phyloP scores from a whole-genome alignment of 805 yeast species.

The Wickerhamiella kurtzmanii region DNA sequence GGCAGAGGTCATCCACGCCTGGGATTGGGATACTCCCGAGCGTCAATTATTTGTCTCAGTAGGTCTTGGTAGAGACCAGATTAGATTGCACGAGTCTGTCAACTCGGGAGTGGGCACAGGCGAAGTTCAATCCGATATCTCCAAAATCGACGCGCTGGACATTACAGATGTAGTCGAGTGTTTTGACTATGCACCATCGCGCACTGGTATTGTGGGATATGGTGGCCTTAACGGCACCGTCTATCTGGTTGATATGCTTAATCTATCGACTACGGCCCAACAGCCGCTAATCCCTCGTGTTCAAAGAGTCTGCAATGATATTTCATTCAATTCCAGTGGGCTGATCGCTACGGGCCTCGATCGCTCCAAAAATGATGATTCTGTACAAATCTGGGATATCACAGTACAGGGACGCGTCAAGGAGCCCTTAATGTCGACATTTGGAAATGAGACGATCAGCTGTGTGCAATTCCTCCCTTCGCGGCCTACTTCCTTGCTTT shows the following conservation, averaged over 20 bases:
- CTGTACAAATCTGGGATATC: conserved; percentile 70
- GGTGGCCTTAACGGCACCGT: conserved; percentile 65
- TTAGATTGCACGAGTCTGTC: conserved; percentile 35
- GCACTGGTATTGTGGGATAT: conserved; percentile 36
- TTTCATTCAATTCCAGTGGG: conserved; percentile 54
- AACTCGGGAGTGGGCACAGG: background rate
- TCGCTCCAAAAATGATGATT: conserved; percentile 59
- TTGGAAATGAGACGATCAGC: conserved; percentile 62
- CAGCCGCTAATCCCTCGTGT: conserved; percentile 30
- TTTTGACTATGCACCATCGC: conserved; percentile 35
- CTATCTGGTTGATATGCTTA: conserved; percentile 37
- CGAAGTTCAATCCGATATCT: conserved; percentile 14
- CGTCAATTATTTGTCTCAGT: conserved; percentile 52
- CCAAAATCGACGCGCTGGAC: conserved; percentile 15
- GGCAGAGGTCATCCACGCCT: conserved; percentile 46
- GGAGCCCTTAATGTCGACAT: conserved; percentile 30
- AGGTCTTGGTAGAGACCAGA: conserved; percentile 71
- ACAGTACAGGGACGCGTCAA: conserved; percentile 15
- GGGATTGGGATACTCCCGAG: conserved; percentile 44
- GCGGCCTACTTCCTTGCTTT: conserved; percentile 40
- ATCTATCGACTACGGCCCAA: conserved; percentile 24
- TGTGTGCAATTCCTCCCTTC: conserved; percentile 56
- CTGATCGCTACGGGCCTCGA: conserved; percentile 69
- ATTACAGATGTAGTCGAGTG: conserved; percentile 31
- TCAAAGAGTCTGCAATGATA: conserved; percentile 58